Conservation (phyloP, 202 grass and related monocot species). For the Musa balbisiana region DNA sequence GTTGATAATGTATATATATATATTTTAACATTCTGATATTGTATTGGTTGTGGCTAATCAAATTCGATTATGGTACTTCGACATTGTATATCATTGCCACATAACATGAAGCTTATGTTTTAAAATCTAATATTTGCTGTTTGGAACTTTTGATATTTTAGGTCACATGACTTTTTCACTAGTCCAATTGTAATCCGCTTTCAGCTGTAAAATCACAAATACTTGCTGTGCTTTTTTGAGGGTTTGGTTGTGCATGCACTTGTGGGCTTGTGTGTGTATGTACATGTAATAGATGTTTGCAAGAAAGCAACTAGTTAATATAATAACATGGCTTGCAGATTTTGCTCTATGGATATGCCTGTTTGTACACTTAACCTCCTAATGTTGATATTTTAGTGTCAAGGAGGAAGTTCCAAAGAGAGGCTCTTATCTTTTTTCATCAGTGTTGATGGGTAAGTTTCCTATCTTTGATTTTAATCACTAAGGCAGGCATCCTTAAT, state of each 20-base stretch:
- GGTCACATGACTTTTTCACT: too few relatives aligned
- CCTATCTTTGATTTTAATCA: neutral
- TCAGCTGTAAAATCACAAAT: too few relatives aligned
- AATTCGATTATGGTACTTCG: too few relatives aligned
- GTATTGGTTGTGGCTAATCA: too few relatives aligned
- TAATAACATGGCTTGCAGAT: neutral
- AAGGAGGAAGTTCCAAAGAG: constrained; percentile 50
- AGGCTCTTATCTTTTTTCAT: constrained; percentile 45
- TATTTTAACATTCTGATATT: too few relatives aligned
- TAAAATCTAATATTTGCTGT: too few relatives aligned
- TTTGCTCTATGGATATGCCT: neutral
- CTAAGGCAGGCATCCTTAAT: constrained; percentile 3
- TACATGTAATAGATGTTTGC: neutral
- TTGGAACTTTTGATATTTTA: too few relatives aligned
- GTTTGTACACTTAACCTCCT: constrained; percentile 21
- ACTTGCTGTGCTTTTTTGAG: too few relatives aligned
- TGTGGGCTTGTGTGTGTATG: neutral
- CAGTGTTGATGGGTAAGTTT: constrained; percentile 41
- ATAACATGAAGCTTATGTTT: too few relatives aligned
- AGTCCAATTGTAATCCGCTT: too few relatives aligned
- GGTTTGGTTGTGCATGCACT: neutral
- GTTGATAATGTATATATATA: too few relatives aligned
- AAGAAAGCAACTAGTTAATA: neutral
- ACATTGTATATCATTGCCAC: too few relatives aligned
- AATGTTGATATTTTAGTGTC: constrained; percentile 46